Percentiles rank a stretch among this genome's conserved stretches.
Conservation (phyloP, 2,329 filamentous ascomycete genomes). For the Mycogone perniciosa region DNA sequence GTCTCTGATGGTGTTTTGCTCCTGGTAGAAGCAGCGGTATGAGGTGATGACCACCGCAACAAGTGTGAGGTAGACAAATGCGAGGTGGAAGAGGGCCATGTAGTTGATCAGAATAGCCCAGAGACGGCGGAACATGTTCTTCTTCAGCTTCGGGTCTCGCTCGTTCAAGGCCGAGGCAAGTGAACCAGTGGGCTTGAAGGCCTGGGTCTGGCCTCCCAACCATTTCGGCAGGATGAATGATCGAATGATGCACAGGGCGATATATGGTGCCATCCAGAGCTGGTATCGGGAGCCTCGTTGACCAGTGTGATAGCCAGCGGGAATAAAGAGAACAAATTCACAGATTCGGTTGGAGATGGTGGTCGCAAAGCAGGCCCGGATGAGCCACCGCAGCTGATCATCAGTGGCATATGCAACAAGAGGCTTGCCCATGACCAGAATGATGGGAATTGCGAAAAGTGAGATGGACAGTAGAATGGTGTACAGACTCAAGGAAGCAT, state of each 20-base stretch:
- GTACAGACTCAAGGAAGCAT: conserved; percentile 49
- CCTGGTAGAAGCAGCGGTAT: conserved; percentile 42
- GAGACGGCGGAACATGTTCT: conserved; percentile 47
- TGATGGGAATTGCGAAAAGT: conserved; percentile 53
- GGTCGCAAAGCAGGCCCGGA: conserved; percentile 48
- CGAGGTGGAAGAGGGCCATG: conserved; percentile 48
- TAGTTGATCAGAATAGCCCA: conserved; percentile 50
- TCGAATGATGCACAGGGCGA: conserved; percentile 50
- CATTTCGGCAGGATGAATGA: conserved; percentile 52
- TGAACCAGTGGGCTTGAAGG: conserved; percentile 56
- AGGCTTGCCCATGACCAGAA: conserved; percentile 49
- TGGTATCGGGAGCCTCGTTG: conserved; percentile 50
- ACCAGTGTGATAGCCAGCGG: conserved; percentile 53
- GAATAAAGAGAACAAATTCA: conserved; percentile 53
- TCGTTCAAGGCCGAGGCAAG: conserved; percentile 51
- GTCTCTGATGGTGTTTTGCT: conserved; percentile 28
- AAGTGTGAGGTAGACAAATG: conserved; percentile 48
- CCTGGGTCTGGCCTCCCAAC: conserved; percentile 52
- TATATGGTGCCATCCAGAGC: conserved; percentile 59
- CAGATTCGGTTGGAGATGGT: conserved; percentile 47
- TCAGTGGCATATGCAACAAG: conserved; percentile 50
- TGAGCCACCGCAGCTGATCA: conserved; percentile 51
- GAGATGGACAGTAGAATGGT: conserved; percentile 49
- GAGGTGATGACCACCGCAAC: conserved; percentile 43
- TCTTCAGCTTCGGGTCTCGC: conserved; percentile 45